Evolutionary conservation across 306 rosid species (phyloP), one percentile per base, ranked within the genome.

Genomic region (Vigna mungo): DNA sequence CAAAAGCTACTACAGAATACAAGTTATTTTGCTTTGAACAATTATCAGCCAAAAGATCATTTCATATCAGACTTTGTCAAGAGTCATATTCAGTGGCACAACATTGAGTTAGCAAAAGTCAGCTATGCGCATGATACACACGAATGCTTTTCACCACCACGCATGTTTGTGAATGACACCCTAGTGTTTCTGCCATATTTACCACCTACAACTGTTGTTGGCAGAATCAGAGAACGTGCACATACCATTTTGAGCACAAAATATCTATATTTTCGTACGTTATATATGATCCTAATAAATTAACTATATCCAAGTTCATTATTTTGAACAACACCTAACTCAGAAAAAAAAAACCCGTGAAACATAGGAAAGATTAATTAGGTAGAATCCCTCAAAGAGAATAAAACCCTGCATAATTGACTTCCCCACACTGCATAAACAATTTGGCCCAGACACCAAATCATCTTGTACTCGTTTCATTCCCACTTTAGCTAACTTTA

Each of bases 371-470:
- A 17, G 34, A 39, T 63, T 36, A 36, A 64, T 65, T 65, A 65
- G 34, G 52, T 41, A 41, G 71, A 41, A 30, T 6, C 71, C 75
- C 25, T 76, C 3, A 55, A 30, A 18, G 71, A 59, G 63, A 66
- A 80, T 75, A 67, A 41, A 41, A 41, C 75, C 21, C 15, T 52
- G 74, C 54, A 82, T 51, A 7, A 62, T 71, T 53, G 70, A 70
- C 68, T 70, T 70, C 78, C 47, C 70, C 70, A 64, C 54, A 17
- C n/a, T 14, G 61, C 27, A 81, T 55, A 32, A 39, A 52, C 58
- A 69, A 63, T 43, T 72, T 70, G 74, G 62, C 21, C 52, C 53
- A 76, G 49, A 60, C 68, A 14, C 77, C 77, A 69, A 81, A 81
- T 43, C 59, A 36, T 75, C 37, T 17, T 36, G 37, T 5, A 60